These are phyloP conservation scores for Phyllosticta paracitricarpa DNA, from an alignment of 2,329 filamentous ascomycete genomes.

Conservation along the genomic window DNA sequence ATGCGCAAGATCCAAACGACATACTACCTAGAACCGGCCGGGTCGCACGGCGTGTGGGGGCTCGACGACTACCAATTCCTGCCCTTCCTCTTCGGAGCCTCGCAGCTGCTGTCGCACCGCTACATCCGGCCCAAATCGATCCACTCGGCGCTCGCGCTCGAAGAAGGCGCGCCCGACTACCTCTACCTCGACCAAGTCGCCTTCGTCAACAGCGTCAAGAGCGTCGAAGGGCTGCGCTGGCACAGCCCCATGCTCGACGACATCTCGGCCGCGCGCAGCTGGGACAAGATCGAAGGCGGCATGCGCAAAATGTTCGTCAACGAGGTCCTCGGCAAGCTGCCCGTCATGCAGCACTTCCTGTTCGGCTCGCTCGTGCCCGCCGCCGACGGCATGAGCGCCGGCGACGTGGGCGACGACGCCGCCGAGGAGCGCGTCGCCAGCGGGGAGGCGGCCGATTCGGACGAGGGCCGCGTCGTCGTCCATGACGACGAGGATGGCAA, in stretches of 20 bases:
- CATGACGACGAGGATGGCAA: constrained; percentile 53
- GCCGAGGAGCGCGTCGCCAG: constrained; percentile 24
- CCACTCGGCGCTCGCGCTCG: constrained; percentile 77
- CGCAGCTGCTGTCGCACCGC: constrained; percentile 55
- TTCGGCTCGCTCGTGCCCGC: constrained; percentile 82
- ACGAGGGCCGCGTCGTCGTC: constrained; percentile 47
- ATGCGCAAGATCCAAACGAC: constrained; percentile 84
- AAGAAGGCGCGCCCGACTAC: constrained; percentile 75
- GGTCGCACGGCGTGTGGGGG: constrained; percentile 44
- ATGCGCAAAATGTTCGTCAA: constrained; percentile 96
- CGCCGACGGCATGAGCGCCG: constrained; percentile 66
- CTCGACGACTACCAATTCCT: constrained; percentile 46
- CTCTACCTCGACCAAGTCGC: constrained; percentile 86
- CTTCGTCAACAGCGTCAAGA: constrained; percentile 95
- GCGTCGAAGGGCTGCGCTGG: constrained; percentile 87
- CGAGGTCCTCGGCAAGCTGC: constrained; percentile 85
- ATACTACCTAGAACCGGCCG: constrained; percentile 84
- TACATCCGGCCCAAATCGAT: constrained; percentile 49
- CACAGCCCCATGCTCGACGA: constrained; percentile 98
- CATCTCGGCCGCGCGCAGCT: constrained; percentile 80
- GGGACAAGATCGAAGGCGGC: constrained; percentile 85
- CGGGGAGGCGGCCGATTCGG: constrained; percentile 26
- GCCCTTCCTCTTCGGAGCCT: constrained; percentile 41
- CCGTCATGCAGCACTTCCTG: constrained; percentile 97
- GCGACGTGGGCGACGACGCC: constrained; percentile 36